These are phyloP conservation scores for Boletellus deceptivus DNA, from an alignment of 1,284 basidiomycete species.

Conservation along the genomic window DNA sequence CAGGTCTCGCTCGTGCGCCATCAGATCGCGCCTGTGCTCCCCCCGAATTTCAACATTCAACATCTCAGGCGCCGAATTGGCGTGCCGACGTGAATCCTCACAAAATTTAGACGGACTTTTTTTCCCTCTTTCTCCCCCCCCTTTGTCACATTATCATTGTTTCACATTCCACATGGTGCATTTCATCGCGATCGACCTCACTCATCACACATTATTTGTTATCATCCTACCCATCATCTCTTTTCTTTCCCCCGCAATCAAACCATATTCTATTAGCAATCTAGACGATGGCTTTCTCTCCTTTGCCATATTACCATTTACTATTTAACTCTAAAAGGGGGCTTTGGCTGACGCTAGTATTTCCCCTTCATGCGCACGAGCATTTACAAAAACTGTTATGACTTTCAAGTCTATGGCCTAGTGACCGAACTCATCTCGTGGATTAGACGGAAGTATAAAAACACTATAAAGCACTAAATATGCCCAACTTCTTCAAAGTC, in stretches of 20 bases:
- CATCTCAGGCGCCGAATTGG: slow-evolving; percentile 32
- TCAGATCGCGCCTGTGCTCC: slow-evolving; percentile 31
- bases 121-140: not conserved
- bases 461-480: too few species aligned
- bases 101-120: not conserved
- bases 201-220: too few species aligned
- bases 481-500: too few species aligned
- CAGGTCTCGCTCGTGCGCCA: slow-evolving; percentile 33
- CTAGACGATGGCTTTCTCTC: not conserved
- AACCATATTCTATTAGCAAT: not conserved
- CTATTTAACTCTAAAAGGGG: not conserved
- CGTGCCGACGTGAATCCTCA: slow-evolving; percentile 16
- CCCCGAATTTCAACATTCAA: slow-evolving; percentile 34
- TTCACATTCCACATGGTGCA: not conserved
- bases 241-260: not conserved
- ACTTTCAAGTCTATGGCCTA: too few species aligned
- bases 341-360: too few species aligned
- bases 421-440: too few species aligned
- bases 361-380: too few species aligned
- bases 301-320: too few species aligned
- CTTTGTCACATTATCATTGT: slow-evolving; percentile 1
- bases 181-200: too few species aligned
- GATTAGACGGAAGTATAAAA: too few species aligned
- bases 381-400: too few species aligned
- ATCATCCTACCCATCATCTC: too few species aligned